Evolutionary conservation across 2,329 filamentous ascomycete species (phyloP).

Genomic region (Fusarium veterinarium): DNA sequence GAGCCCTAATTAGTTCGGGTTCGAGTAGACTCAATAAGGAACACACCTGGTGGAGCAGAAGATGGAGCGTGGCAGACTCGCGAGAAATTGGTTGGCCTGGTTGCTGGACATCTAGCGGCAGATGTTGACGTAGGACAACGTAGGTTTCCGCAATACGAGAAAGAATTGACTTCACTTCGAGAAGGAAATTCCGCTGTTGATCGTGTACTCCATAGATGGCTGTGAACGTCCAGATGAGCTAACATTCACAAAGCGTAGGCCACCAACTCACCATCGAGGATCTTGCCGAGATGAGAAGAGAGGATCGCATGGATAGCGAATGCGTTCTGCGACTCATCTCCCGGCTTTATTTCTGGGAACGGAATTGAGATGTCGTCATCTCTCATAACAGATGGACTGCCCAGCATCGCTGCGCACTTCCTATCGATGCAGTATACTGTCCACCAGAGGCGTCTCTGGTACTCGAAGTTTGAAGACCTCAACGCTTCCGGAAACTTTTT

Average conservation of each 20-base stretch:
- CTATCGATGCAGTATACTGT: constrained; percentile 39
- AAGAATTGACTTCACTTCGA: constrained; percentile 32
- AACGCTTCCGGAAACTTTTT: constrained; percentile 29
- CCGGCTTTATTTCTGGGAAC: constrained; percentile 13
- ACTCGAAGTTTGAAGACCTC: constrained; percentile 24
- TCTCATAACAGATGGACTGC: constrained; percentile 30
- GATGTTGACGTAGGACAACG: constrained; percentile 18
- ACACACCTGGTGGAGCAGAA: constrained; percentile 32
- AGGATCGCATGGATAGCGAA: constrained; percentile 32
- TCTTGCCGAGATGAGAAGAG: constrained; percentile 36
- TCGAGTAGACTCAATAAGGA: fast-evolving
- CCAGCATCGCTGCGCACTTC: constrained; percentile 34
- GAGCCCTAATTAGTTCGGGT: background rate
- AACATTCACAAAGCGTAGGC: background rate
- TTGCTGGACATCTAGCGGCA: constrained; percentile 17
- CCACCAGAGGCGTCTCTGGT: constrained; percentile 37
- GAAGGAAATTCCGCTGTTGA: constrained; percentile 27
- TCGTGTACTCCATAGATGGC: constrained; percentile 30
- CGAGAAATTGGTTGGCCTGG: constrained; percentile 26
- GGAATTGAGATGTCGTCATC: constrained; percentile 37
- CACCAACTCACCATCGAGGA: constrained; percentile 31
- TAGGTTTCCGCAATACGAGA: constrained; percentile 30
- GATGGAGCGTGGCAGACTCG: constrained; percentile 34
- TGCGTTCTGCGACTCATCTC: constrained; percentile 25
- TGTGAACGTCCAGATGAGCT: background rate